Base-by-base conservation (phyloP, 2,329 filamentous ascomycete species). In the Fusarium compactum region DNA sequence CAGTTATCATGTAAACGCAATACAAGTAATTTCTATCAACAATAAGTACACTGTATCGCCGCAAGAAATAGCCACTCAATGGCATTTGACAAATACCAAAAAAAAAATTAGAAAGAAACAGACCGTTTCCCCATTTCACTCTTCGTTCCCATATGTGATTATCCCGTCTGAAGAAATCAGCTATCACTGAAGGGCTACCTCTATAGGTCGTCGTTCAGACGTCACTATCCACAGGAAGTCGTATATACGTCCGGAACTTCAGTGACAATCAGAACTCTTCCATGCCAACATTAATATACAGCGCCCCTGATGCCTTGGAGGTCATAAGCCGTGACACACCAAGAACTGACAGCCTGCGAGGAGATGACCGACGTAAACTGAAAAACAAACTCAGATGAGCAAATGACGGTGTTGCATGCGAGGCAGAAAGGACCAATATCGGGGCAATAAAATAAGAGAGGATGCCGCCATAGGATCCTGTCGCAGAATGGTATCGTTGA, bases 401-500 rank as follows among this genome's bases (percentile, higher is more conserved):
- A 22, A 53, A 56, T 14, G 41, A 46, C 41, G 43, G 43, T 24
- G 40, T 32, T 48, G 43, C 53, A 53, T 44, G 24, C n/a, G 29
- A 22, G 22, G 41, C 64, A 44, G 47, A 46, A 68, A 65, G 18
- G 32, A 48, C 46, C 30, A 55, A 59, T 52, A 30, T 45, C 34
- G 25, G 52, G 54, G 45, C 52, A 61, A 45, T 62, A 56, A 63
- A 55, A 54, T 65, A 59, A 44, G 59, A 63, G 60, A 64, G 55
- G 62, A 45, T 60, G 61, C 53, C 63, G 34, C 59, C 32, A 60
- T n/a, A 50, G 51, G 65, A 62, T 68, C 62, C 58, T 65, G 60
- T 74, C 70, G 75, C 76, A 76, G 71, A 76, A 77, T 78, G 76
- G 76, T 78, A 78, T 78, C 76, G 68, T 76, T 65, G 46, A 71